Base-by-base conservation (phyloP, 116 monocot species). In the Papilionanthe hybrid region DNA sequence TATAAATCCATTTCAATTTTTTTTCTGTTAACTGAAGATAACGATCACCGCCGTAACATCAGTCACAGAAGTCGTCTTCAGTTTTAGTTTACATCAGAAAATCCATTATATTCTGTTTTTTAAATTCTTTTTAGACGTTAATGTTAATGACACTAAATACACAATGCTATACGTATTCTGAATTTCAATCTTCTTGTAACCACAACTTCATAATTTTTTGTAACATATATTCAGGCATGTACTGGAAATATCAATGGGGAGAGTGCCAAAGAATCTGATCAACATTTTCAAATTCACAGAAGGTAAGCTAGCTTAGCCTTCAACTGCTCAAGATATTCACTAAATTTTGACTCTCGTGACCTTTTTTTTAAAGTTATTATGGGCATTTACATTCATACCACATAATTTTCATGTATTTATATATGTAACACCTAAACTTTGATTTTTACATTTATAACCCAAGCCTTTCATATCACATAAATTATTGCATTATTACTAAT, bases 261-360 rank as follows among this genome's bases (percentile, higher is more conserved):
- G 43, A 44, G 20, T 9, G 42, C 73, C 73, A 73, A 43, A 73
- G 73, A 73, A 44, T 19, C 44, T n/a, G 73, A 43, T 73, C 20
- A 43, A 44, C 43, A 43, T 42, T n/a, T 42, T 73, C 44, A 73
- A 73, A 43, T 44, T 42, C 73, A 20, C 19, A 73, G n/a, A 73
- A 42, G 44, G 73, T 73, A 73, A 73, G 43, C 15, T 44, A 42
- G 20, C 37, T 37, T 37, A 37, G 37, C 20, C 44, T n/a, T 25
- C 73, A 73, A 44, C n/a, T n/a, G 44, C 44, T 43, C n/a, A 32
- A 73, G 12, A 43, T 19, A 22, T 13, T 69, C 37, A 37, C 15
- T 37, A 69, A 37, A 13, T 69, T 32, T 30, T 69, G 1, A 5
- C 32, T 69, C 7, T 13, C 37, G 15, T 69, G 15, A 5, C n/a